A percentile compares a stretch with the other conserved stretches of the same genome.
phyloP scores from a whole-genome alignment of 441 rosid species.

The Lepidium campestre region DNA sequence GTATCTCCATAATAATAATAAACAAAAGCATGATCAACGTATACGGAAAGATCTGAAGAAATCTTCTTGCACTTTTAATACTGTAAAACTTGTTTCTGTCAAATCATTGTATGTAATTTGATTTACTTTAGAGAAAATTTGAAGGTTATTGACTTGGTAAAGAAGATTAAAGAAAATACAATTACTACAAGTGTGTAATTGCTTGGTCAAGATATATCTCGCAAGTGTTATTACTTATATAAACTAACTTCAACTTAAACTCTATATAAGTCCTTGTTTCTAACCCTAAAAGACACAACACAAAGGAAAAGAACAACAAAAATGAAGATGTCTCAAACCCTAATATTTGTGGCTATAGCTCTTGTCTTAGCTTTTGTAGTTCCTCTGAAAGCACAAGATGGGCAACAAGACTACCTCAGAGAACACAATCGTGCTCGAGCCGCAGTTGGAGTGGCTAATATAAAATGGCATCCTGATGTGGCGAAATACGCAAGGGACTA shows the following conservation, averaged over 20 bases:
- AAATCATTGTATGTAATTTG: not conserved
- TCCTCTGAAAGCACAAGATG: conserved; percentile 35
- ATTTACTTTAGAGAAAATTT: not conserved
- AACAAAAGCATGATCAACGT: not conserved
- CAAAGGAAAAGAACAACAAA: not conserved
- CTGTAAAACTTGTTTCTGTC: not conserved
- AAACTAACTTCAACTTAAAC: not conserved
- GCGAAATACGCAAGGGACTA: conserved; percentile 42
- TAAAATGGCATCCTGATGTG: conserved; percentile 36
- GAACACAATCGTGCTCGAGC: conserved; percentile 47
- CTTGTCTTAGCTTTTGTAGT: conserved; percentile 6
- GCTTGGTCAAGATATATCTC: too few species aligned
- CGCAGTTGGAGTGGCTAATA: conserved; percentile 24
- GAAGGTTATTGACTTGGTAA: conserved; percentile 13
- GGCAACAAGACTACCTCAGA: conserved; percentile 38
- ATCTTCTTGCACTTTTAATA: not conserved
- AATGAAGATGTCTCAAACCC: conserved; percentile 9
- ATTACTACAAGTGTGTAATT: not conserved
- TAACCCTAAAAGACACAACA: not conserved
- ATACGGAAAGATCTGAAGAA: not conserved
- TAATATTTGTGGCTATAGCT: not conserved
- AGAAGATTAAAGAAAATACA: not conserved
- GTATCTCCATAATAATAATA: not conserved
- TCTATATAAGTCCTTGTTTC: conserved; percentile 11
- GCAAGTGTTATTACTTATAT: not conserved